A percentile compares a stretch with the other conserved stretches of the same genome.
phyloP scores from a whole-genome alignment of 1,284 basidiomycete genomes.

The Leccinum subspadiceum region DNA sequence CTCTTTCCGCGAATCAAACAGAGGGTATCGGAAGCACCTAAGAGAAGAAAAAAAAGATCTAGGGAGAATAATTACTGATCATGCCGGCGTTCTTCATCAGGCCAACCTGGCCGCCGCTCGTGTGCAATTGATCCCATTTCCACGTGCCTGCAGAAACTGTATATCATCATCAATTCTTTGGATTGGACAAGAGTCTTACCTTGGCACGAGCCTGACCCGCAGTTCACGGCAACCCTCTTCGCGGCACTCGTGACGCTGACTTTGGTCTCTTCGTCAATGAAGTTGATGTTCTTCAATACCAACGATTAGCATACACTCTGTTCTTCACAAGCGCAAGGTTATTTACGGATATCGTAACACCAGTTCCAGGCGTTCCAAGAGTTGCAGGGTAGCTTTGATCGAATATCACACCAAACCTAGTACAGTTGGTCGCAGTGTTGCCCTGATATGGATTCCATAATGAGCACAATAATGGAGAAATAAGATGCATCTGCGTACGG shows the following conservation, averaged over 20 bases:
- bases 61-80: conserved; percentile 37
- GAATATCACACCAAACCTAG: conserved; percentile 45
- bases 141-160: conserved; percentile 41
- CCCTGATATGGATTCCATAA: conserved; percentile 26
- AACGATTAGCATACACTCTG: background rate
- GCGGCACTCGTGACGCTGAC: conserved; percentile 39
- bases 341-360: conserved; percentile 36
- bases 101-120: conserved; percentile 44
- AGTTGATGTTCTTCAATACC: conserved; percentile 38
- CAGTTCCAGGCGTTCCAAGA: conserved; percentile 48
- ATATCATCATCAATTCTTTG: background rate
- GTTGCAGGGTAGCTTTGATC: conserved; percentile 47
- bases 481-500: conserved; percentile 17
- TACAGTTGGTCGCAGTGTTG: conserved; percentile 42
- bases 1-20: background rate
- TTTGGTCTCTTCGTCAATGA: conserved; percentile 34
- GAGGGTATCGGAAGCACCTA: background rate
- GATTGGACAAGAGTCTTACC: conserved; percentile 28
- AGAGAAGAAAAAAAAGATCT: background rate
- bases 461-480: conserved; percentile 3
- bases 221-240: conserved; percentile 42
- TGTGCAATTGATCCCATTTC: conserved; percentile 50
- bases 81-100: conserved; percentile 38
- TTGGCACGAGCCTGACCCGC: conserved; percentile 42
- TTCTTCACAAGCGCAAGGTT: background rate